phyloP scores from a whole-genome alignment of 2,329 filamentous ascomycete species.

The Hysterium pulicare region DNA sequence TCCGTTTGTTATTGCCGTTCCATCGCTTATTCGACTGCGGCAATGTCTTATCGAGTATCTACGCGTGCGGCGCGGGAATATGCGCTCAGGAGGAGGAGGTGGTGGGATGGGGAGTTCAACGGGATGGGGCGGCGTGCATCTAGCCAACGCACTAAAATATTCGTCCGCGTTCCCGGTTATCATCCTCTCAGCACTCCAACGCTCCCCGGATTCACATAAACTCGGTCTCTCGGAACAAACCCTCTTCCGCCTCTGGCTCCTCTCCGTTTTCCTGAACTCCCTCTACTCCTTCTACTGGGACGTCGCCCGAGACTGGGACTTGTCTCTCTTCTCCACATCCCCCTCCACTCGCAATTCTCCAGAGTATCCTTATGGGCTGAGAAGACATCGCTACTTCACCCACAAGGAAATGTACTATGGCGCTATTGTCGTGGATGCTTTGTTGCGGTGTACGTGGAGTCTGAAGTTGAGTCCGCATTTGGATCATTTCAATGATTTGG shows the following conservation, averaged over 20 bases:
- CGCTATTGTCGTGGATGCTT: conserved; percentile 73
- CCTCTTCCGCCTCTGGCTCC: conserved; percentile 58
- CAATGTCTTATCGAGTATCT: conserved; percentile 89
- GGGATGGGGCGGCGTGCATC: conserved; percentile 79
- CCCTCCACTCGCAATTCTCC: conserved; percentile 55
- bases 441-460: conserved; percentile 86
- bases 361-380: conserved; percentile 73
- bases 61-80: conserved; percentile 61
- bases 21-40: conserved; percentile 79
- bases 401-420: conserved; percentile 74
- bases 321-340: conserved; percentile 73
- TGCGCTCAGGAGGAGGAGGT: conserved; percentile 34
- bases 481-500: conserved; percentile 79
- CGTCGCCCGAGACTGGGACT: conserved; percentile 92
- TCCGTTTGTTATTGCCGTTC: conserved; percentile 78
- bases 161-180: conserved; percentile 92
- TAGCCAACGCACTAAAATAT: conserved; percentile 94
- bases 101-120: no score
- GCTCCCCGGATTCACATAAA: conserved; percentile 54
- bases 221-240: conserved; percentile 54
- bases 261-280: conserved; percentile 76
- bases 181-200: conserved; percentile 70
- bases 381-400: conserved; percentile 70
- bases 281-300: conserved; percentile 99
- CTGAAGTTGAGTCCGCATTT: conserved; percentile 80